Evolutionary conservation across 306 rosid species (phyloP).

Genomic region (Lotus japonicus): DNA sequence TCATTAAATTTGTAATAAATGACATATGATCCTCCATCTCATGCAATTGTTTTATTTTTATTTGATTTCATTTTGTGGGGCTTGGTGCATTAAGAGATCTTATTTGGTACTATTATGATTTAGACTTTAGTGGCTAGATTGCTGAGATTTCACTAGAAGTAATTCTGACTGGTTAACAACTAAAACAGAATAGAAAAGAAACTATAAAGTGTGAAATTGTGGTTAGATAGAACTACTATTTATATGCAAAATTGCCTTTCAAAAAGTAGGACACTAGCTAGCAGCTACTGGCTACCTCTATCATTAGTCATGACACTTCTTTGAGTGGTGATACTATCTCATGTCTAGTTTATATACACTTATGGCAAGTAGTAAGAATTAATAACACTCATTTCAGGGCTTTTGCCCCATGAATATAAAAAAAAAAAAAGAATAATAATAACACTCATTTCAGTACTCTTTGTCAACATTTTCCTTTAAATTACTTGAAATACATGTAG

Average conservation of each 20-base stretch:
- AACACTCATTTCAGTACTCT: too few relatives aligned
- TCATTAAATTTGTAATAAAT: constrained; percentile 42
- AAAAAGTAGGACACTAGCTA: constrained; percentile 6
- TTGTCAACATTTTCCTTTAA: too few relatives aligned
- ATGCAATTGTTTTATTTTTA: neutral
- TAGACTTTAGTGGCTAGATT: constrained; percentile 20
- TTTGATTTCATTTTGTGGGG: constrained; percentile 4
- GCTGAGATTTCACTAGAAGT: constrained; percentile 28
- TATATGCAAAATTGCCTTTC: neutral
- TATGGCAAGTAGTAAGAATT: too few relatives aligned
- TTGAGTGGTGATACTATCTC: neutral
- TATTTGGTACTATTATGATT: constrained; percentile 11
- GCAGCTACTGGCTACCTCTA: constrained; percentile 5
- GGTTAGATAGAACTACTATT: constrained; percentile 9
- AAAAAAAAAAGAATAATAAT: too few relatives aligned
- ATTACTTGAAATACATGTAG: too few relatives aligned
- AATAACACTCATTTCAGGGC: too few relatives aligned
- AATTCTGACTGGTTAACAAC: constrained; percentile 34
- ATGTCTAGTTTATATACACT: neutral
- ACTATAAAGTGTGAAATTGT: constrained; percentile 1
- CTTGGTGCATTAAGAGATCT: constrained; percentile 14
- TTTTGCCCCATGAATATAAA: too few relatives aligned
- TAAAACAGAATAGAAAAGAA: constrained; percentile 22
- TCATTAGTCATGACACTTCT: neutral
- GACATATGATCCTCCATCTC: constrained; percentile 22